Conservation (phyloP, 2,329 filamentous ascomycete genomes). For the Macrophomina pseudophaseolina region DNA sequence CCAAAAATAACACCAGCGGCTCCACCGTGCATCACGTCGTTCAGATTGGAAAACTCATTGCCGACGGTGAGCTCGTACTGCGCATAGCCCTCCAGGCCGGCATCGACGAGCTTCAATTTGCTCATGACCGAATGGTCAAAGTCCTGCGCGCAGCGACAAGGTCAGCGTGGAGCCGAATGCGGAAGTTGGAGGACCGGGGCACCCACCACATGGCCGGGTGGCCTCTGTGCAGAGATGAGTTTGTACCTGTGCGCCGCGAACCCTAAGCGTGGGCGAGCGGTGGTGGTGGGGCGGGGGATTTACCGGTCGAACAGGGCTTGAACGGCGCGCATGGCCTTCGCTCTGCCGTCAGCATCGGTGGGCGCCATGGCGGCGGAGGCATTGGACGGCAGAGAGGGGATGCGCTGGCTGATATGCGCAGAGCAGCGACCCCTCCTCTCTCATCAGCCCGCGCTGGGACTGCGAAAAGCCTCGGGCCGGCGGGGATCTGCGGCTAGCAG, state of each 20-base stretch:
- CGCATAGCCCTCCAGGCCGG: conserved; percentile 42
- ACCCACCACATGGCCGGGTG: conserved; percentile 40
- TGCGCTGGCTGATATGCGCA: not conserved
- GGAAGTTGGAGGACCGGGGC: not conserved
- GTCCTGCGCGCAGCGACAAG: conserved; percentile 33
- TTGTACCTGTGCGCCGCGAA: conserved; percentile 34
- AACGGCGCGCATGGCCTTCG: conserved; percentile 44
- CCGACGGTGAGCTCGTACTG: conserved; percentile 42
- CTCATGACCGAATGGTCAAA: conserved; percentile 46
- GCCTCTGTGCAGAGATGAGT: conserved; percentile 38
- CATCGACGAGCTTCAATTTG: conserved; percentile 43
- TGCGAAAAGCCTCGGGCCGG: conserved; percentile 17
- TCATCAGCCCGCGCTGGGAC: conserved; percentile 10
- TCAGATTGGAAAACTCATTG: conserved; percentile 46
- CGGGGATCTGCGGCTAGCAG: conserved; percentile 15
- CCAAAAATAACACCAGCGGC: conserved; percentile 47
- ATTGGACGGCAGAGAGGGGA: not conserved
- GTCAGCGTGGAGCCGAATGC: conserved; percentile 1
- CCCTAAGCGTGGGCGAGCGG: conserved; percentile 3
- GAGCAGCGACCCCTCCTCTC: conserved; percentile 13
- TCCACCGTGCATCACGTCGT: conserved; percentile 49
- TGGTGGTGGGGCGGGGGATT: not conserved
- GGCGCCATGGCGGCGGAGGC: conserved; percentile 32
- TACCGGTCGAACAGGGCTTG: conserved; percentile 43
- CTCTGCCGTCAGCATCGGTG: conserved; percentile 32